phyloP scores from a whole-genome alignment of 371 early-diverging fungal genomes.

The Nosema muscidifuracis region DNA sequence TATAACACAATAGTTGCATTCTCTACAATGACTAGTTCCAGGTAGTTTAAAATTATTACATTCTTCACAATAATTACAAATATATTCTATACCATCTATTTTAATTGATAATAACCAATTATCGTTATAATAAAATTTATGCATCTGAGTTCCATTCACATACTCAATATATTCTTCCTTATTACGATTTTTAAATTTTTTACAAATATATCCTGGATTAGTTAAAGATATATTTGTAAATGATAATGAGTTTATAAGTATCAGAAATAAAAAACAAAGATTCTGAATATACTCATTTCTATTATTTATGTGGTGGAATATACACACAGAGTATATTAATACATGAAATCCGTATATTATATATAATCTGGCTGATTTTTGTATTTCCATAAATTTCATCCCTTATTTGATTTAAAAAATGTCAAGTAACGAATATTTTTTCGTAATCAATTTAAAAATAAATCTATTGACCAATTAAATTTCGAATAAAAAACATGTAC shows the following conservation, averaged over 20 bases:
- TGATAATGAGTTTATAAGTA: constrained; percentile 17
- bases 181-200: constrained; percentile 14
- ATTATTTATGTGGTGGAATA: too few species aligned
- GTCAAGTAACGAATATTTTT: too few species aligned
- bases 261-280: neutral
- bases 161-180: neutral
- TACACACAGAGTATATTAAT: too few species aligned
- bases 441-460: too few species aligned
- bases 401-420: too few species aligned
- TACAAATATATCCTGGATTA: constrained; percentile 24
- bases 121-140: constrained; percentile 2
- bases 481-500: too few species aligned
- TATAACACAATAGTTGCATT: constrained; percentile 56
- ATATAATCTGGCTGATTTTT: too few species aligned
- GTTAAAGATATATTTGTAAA: constrained; percentile 2
- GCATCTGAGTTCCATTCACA: neutral
- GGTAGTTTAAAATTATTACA: constrained; percentile 54
- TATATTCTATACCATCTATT: neutral
- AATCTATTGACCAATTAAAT: too few species aligned
- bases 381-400: too few species aligned
- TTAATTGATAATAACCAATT: constrained; percentile 24
- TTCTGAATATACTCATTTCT: too few species aligned
- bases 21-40: constrained; percentile 55
- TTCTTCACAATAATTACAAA: constrained; percentile 48
- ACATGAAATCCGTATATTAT: too few species aligned